Percentiles rank a stretch among this genome's conserved stretches.
Conservation (phyloP, 257 asterid genomes). For the Thymus quinquecostatus region DNA sequence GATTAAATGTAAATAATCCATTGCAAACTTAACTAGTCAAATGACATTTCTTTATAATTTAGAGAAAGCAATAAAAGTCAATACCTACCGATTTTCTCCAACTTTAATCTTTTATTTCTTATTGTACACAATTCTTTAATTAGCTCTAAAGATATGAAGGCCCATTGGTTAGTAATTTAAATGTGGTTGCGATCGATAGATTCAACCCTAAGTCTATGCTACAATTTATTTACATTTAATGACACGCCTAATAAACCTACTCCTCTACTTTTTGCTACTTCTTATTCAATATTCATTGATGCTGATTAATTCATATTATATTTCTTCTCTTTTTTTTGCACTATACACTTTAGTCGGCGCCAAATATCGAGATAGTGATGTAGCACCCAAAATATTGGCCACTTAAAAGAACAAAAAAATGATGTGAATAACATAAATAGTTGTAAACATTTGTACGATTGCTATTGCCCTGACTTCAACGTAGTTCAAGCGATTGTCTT, state of each 20-base stretch:
- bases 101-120: neutral
- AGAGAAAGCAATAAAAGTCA: constrained; percentile 11
- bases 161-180: constrained; percentile 20
- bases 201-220: neutral
- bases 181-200: constrained; percentile 2
- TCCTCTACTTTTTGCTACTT: constrained; percentile 27
- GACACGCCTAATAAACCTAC: constrained; percentile 28
- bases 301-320: neutral
- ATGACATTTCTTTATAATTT: neutral
- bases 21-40: neutral
- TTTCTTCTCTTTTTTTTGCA: neutral
- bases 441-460: constrained; percentile 5
- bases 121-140: constrained; percentile 8
- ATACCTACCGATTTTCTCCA: constrained; percentile 25
- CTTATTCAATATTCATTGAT: neutral
- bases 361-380: constrained; percentile 19
- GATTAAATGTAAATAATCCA: neutral
- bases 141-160: constrained; percentile 7
- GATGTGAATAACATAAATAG: neutral
- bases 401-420: neutral
- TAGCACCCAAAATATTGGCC: constrained; percentile 6
- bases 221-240: constrained; percentile 35
- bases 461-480: neutral
- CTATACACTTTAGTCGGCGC: neutral
- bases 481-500: neutral